Evolutionary conservation across 2,329 filamentous ascomycete genomes (phyloP), one percentile per base, ranked within the genome.

Genomic region (Pyrenochaeta sp.): DNA sequence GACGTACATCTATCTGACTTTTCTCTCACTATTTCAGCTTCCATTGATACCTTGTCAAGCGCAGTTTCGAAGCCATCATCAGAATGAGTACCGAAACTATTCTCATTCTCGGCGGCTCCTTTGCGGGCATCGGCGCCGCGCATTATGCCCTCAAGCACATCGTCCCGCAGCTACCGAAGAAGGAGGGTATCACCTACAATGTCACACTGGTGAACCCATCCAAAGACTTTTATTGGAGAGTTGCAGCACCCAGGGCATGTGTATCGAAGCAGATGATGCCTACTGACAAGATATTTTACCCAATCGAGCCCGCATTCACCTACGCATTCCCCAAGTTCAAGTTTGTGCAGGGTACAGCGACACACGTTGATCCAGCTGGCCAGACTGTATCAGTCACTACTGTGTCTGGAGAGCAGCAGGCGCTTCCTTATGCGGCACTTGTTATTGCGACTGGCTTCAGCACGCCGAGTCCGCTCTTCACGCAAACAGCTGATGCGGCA

Each of bases 121-220:
- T 69, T 39, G 74, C 71, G 30, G 74, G 73, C 40, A 60, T 76
- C 52, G 58, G 64, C 52, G 66, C 72, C 15, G 71, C 75, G 11
- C 75, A 77, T 51, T 75, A 71, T 48, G 65, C 68, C 11, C 60
- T 77, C 23, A 71, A 68, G 45, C 69, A 76, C 56, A 61, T 67
- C 3, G 51, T 77, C 21, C 75, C 76, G 5, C 51, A 67, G 21
- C 64, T 77, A 14, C 66, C 67, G 0, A 72, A 72, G 60, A 69
- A 75, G 39, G 62, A 74, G 18, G 61, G 67, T 42, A 61, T 58
- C 18, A 75, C 76, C 10, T 82, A 84, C 68, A 83, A 82, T 56
- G 73, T 88, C 32, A 80, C 80, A 18, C 72, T 88, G 11, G 78
- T 88, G 60, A 82, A 84, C 46, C 82, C 84, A 1, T 81, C 81